Conservation (phyloP, 1,139 yeast species). For the Taiozyma sp. region DNA sequence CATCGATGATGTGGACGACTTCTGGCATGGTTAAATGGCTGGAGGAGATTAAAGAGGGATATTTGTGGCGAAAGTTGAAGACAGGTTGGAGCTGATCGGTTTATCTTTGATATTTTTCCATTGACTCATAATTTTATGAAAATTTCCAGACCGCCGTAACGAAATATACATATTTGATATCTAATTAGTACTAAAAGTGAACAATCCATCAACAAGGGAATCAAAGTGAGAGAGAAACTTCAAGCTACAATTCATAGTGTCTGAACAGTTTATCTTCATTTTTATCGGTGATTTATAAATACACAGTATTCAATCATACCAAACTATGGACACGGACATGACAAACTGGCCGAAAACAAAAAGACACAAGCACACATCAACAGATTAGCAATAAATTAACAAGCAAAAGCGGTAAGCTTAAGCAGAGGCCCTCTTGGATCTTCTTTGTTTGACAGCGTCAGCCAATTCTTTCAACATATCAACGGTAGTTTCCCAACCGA, state of each 20-base stretch:
- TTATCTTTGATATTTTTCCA: neutral
- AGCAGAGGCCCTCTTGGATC: constrained; percentile 32
- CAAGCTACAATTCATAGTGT: no score
- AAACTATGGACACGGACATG: neutral
- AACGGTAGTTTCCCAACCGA: constrained; percentile 86
- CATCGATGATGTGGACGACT: constrained; percentile 75
- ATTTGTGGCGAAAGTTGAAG: neutral
- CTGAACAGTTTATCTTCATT: neutral
- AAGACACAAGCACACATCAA: neutral
- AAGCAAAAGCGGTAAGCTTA: neutral
- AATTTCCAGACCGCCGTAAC: neutral
- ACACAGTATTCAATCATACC: neutral
- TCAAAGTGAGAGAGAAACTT: no score
- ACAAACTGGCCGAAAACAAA: neutral
- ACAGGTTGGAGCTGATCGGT: neutral
- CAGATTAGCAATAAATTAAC: neutral
- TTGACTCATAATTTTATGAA: neutral
- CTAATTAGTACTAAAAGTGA: no score
- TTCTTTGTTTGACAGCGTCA: constrained; percentile 75
- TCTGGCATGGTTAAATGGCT: constrained; percentile 15
- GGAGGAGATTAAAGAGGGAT: neutral
- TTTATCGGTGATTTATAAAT: neutral
- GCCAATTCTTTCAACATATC: constrained; percentile 74
- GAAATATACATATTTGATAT: neutral
- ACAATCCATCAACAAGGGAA: no score